Evolutionary conservation across 2,329 filamentous ascomycete species (phyloP), one percentile per base, ranked within the genome.

Genomic region (Cercospora sesami): DNA sequence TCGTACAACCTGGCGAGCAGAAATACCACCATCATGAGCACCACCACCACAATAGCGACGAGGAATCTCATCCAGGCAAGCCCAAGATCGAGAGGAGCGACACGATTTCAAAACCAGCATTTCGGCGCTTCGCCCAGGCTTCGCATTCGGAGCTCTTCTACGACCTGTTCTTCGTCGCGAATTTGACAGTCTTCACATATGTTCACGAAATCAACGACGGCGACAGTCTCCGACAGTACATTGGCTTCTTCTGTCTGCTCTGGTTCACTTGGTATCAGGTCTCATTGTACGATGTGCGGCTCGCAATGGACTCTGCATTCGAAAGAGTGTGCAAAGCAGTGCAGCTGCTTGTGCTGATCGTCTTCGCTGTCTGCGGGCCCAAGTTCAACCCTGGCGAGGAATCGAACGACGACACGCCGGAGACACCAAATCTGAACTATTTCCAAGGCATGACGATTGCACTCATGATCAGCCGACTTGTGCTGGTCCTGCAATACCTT

Each of bases 221-320:
- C 79, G 71, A 73, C 77, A 74, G 65, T 8, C 70, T 82, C 1
- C 73, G 73, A 36, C 73, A 82, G 28, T 84, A 87, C 73, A 79
- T 86, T 63, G 80, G 86, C 53, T 86, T 85, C 76, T 83, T 88
- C 74, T 78, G 85, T 21, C 80, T 90, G 14, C 42, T 67, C 7
- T 91, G 88, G 89, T 85, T 89, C 67, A 90, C 86, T n/a, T 91
- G 89, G 89, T 83, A 90, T 33, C 81, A 88, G 66, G 85, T 87
- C 21, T 84, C 85, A 6, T 79, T 90, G 1, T 90, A 88, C 76
- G 89, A 91, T 76, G 85, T 90, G 36, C 87, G 89, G 0, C 91
- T 89, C 74, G 84, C 86, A 1, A 83, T 86, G 33, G 89, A 91
- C 76, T 88, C 85, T 45, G 81, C 90, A 36, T 88, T 90, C 72